Conservation (phyloP, 1,284 basidiomycete genomes). For the Entoloma clypeatum region DNA sequence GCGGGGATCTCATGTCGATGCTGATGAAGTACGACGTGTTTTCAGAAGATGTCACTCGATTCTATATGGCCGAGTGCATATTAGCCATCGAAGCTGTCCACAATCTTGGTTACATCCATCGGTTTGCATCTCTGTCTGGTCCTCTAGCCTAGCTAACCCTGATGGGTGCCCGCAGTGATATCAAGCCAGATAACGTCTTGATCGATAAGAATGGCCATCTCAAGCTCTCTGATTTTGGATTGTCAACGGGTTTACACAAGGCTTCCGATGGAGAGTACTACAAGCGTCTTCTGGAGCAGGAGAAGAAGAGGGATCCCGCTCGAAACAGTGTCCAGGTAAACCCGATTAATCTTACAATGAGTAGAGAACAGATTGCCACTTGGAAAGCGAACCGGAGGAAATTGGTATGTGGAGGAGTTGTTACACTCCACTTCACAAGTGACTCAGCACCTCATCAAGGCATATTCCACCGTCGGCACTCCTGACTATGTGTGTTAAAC, state of each 20-base stretch:
- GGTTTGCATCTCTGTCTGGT: constrained; percentile 45
- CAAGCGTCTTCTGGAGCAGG: constrained; percentile 78
- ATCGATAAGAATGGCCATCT: constrained; percentile 97
- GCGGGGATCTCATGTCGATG: constrained; percentile 99
- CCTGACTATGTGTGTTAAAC: constrained; percentile 60
- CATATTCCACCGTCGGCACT: constrained; percentile 96
- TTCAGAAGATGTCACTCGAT: constrained; percentile 96
- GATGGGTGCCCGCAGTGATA: constrained; percentile 61
- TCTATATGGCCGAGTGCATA: constrained; percentile 99
- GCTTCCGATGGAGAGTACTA: constrained; percentile 95
- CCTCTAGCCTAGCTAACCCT: neutral
- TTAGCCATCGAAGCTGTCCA: constrained; percentile 98
- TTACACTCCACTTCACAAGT: neutral
- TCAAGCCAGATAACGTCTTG: constrained; percentile 98
- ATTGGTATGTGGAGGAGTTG: constrained; percentile 68
- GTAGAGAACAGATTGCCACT: constrained; percentile 92
- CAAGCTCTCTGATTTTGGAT: constrained; percentile 97
- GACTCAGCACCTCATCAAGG: constrained; percentile 41
- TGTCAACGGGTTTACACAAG: constrained; percentile 98
- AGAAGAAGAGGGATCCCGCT: constrained; percentile 54
- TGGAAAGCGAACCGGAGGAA: constrained; percentile 99
- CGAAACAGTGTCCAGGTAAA: constrained; percentile 96
- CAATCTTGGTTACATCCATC: constrained; percentile 98
- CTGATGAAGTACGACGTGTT: constrained; percentile 99
- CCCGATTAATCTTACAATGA: constrained; percentile 93